phyloP scores from a whole-genome alignment of 169 alveolate species.

The Plasmodium inui region DNA sequence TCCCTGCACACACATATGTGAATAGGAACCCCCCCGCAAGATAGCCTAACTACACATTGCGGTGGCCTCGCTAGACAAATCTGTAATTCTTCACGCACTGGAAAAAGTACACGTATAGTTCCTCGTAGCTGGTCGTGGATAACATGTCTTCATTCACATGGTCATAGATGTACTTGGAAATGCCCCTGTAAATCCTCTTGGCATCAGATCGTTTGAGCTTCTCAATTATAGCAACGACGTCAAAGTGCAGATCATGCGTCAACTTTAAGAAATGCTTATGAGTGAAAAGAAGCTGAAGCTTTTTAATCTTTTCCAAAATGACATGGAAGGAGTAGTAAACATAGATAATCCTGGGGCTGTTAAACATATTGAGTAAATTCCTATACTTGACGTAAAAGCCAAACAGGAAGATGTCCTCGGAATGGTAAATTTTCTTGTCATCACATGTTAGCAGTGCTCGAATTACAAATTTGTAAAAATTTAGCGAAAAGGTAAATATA shows the following conservation, averaged over 20 bases:
- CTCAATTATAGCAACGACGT: conserved; percentile 30
- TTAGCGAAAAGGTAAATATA: conserved; percentile 32
- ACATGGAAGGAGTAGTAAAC: conserved; percentile 54
- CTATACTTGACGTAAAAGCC: conserved; percentile 63
- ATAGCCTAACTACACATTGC: not conserved
- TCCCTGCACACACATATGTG: not conserved
- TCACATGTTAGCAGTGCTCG: conserved; percentile 44
- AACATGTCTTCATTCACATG: conserved; percentile 11
- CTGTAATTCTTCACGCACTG: conserved; percentile 31
- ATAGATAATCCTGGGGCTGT: conserved; percentile 45
- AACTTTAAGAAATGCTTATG: conserved; percentile 32
- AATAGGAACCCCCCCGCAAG: not conserved
- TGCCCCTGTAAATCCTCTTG: not conserved
- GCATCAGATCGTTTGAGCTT: conserved; percentile 11
- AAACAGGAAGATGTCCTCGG: conserved; percentile 39
- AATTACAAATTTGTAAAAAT: conserved; percentile 62
- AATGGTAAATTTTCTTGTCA: conserved; percentile 12
- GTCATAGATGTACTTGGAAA: conserved; percentile 31
- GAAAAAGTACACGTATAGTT: conserved; percentile 26
- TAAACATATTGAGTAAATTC: conserved; percentile 38
- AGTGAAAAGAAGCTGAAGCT: conserved; percentile 1
- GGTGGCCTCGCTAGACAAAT: not conserved
- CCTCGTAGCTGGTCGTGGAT: not conserved
- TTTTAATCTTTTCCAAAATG: conserved; percentile 40
- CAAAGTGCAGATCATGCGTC: conserved; percentile 42